Evolutionary conservation across 2,329 filamentous ascomycete species (phyloP).

Genomic region (Xylariaceae sp.): DNA sequence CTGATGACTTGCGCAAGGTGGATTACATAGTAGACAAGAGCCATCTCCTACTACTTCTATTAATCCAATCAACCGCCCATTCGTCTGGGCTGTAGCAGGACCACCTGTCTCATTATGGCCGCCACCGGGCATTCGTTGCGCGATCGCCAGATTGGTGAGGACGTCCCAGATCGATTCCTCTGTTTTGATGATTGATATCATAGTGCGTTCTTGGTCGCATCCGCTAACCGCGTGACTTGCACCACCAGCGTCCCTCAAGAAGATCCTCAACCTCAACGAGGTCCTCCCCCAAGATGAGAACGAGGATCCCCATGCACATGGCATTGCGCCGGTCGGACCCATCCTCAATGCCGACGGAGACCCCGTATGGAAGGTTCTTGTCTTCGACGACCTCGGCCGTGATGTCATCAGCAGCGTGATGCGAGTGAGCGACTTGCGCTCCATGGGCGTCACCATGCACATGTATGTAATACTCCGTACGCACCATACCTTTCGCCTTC

Average conservation of each 20-base stretch:
- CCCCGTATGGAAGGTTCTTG: conserved; percentile 94
- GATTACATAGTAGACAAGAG: conserved; percentile 12
- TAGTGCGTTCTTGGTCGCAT: not conserved
- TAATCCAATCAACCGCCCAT: not conserved
- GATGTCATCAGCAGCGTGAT: conserved; percentile 97
- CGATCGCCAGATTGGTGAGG: conserved; percentile 33
- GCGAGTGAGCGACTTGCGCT: conserved; percentile 84
- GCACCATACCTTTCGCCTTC: conserved; percentile 2
- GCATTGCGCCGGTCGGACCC: conserved; percentile 64
- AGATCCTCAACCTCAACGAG: conserved; percentile 92
- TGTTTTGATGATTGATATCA: not conserved
- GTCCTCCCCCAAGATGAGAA: conserved; percentile 53
- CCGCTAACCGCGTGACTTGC: not conserved
- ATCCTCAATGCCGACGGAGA: conserved; percentile 83
- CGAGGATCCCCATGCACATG: conserved; percentile 60
- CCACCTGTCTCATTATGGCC: conserved; percentile 24
- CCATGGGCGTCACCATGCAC: conserved; percentile 95
- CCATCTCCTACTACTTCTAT: not conserved
- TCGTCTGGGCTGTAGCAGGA: not conserved
- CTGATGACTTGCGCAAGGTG: conserved; percentile 10
- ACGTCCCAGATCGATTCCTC: not conserved
- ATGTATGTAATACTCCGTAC: conserved; percentile 65
- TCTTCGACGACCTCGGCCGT: conserved; percentile 85
- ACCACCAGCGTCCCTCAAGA: conserved; percentile 70
- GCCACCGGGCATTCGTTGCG: conserved; percentile 23